phyloP scores from a whole-genome alignment of 768 basidiomycete species.

The Pisolithus microcarpus region DNA sequence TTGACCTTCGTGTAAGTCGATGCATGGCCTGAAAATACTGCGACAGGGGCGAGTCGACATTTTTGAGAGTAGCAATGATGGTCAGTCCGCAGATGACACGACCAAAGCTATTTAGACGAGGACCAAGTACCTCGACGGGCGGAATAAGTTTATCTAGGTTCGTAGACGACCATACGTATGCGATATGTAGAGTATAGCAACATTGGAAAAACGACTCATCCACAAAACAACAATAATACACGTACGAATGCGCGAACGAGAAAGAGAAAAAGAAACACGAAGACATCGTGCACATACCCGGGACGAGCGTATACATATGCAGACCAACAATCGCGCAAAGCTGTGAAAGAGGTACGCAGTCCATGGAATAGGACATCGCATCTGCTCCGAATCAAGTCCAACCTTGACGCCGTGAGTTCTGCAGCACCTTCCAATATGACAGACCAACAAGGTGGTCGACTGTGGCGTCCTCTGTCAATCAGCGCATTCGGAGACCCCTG shows the following conservation, averaged over 20 bases:
- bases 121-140: too few species aligned
- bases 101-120: too few species aligned
- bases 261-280: not conserved
- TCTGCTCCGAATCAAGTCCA: too few species aligned
- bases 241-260: not conserved
- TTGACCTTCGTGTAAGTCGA: conserved; percentile 91
- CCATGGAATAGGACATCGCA: too few species aligned
- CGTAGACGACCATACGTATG: not conserved
- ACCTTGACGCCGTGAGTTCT: too few species aligned
- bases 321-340: too few species aligned
- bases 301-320: not conserved
- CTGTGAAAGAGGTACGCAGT: too few species aligned
- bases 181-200: not conserved
- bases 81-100: too few species aligned
- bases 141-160: too few species aligned
- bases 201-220: not conserved
- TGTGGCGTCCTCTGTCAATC: not conserved
- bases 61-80: too few species aligned
- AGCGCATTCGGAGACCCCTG: not conserved
- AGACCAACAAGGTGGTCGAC: not conserved
- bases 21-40: conserved; percentile 82
- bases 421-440: not conserved
- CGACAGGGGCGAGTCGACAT: conserved; percentile 9
- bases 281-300: not conserved
- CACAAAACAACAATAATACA: not conserved